A percentile compares a stretch with the other conserved stretches of the same genome.
Evolutionary conservation across 352 stramenopile species (phyloP).

Genomic region (Halophytophthora batemanensis): DNA sequence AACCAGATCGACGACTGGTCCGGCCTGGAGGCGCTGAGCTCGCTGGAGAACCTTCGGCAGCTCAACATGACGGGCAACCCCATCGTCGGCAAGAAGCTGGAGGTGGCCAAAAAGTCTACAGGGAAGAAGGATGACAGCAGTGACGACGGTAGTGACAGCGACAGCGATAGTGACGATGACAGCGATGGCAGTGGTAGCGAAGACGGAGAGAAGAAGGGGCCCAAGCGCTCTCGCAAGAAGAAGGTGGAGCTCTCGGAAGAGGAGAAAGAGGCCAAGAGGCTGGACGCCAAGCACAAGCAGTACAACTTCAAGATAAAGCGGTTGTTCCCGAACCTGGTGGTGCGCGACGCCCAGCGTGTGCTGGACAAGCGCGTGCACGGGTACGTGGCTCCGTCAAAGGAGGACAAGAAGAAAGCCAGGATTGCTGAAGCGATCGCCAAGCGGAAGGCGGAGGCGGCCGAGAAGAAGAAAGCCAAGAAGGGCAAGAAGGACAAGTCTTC

Average conservation of each 20-base stretch:
- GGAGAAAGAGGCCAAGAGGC: conserved; percentile 59
- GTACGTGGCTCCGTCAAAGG: conserved; percentile 71
- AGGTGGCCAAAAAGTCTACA: conserved; percentile 19
- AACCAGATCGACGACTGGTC: conserved; percentile 83
- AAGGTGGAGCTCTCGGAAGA: conserved; percentile 38
- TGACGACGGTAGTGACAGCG: conserved; percentile 14
- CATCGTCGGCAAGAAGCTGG: conserved; percentile 57
- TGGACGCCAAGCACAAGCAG: conserved; percentile 83
- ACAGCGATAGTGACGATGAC: conserved; percentile 21
- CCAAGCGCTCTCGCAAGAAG: conserved; percentile 18
- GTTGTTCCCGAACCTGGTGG: conserved; percentile 73
- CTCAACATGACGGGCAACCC: conserved; percentile 81
- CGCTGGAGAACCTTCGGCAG: conserved; percentile 68
- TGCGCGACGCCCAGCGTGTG: conserved; percentile 73
- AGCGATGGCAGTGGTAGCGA: conserved; percentile 9
- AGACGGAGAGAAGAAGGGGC: conserved; percentile 15
- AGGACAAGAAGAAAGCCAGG: conserved; percentile 51
- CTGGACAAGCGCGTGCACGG: conserved; percentile 82
- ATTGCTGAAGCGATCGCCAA: conserved; percentile 15
- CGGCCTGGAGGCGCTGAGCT: conserved; percentile 57
- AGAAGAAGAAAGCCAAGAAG: conserved; percentile 14
- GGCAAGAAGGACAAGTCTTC: conserved; percentile 11
- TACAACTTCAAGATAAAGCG: conserved; percentile 91
- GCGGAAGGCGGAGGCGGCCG: conserved; percentile 11
- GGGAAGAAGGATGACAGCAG: conserved; percentile 15